phyloP scores from a whole-genome alignment of 2,329 filamentous ascomycete genomes.

The Trichoderma koningii region DNA sequence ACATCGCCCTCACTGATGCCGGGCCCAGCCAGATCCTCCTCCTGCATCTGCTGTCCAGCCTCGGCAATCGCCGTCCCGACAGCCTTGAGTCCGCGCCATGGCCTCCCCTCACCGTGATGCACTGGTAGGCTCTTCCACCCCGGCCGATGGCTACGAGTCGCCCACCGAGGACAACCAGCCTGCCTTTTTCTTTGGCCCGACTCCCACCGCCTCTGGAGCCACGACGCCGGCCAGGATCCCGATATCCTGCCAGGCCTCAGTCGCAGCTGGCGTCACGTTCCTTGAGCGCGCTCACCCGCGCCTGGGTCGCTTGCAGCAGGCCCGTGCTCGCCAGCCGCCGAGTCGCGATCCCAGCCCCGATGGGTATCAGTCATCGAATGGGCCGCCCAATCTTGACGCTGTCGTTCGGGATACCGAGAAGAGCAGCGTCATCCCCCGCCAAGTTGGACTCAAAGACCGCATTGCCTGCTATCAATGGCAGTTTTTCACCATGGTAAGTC shows the following conservation, averaged over 20 bases:
- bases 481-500: conserved; percentile 64
- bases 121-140: conserved; percentile 20
- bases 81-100: conserved; percentile 47
- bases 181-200: conserved; percentile 35
- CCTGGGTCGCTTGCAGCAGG: neutral
- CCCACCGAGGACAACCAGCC: conserved; percentile 41
- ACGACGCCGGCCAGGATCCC: conserved; percentile 17
- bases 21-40: conserved; percentile 50
- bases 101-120: conserved; percentile 35
- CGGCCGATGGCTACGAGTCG: conserved; percentile 42
- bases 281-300: neutral
- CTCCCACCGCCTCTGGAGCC: conserved; percentile 23
- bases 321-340: neutral
- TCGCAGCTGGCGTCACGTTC: neutral
- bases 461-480: conserved; percentile 67
- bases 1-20: conserved; percentile 52
- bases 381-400: conserved; percentile 10
- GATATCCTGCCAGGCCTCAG: conserved; percentile 11
- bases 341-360: neutral
- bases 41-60: conserved; percentile 52
- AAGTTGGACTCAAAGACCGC: conserved; percentile 51
- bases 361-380: neutral
- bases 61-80: conserved; percentile 52
- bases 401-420: conserved; percentile 11
- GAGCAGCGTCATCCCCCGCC: conserved; percentile 30